Percentiles rank a stretch among this genome's conserved stretches.
Evolutionary conservation across 208 protist species (phyloP).

Genomic region (Borovskyia barvae): DNA sequence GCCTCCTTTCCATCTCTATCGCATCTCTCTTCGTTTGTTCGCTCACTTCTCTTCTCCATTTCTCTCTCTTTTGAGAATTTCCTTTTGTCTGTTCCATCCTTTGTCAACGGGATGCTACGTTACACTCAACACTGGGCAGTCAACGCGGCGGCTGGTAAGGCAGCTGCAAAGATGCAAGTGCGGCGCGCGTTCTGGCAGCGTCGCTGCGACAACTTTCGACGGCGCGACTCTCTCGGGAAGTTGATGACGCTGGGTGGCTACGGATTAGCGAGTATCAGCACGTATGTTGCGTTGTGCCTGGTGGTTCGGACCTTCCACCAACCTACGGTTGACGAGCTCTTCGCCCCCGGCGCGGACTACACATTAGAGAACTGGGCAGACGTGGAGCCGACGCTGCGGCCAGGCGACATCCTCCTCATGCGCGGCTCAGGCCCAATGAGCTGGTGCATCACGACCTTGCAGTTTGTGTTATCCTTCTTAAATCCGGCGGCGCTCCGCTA

Average conservation of each 20-base stretch:
- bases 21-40: no score
- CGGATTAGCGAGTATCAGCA: slow-evolving; percentile 3
- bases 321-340: slow-evolving; percentile 32
- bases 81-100: slow-evolving; percentile 5
- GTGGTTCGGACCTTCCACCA: slow-evolving; percentile 33
- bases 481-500: slow-evolving; percentile 57
- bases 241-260: slow-evolving; percentile 18
- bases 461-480: slow-evolving; percentile 46
- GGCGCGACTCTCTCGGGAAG: slow-evolving; percentile 11
- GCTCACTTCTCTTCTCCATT: background rate
- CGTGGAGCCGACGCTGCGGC: slow-evolving; percentile 68
- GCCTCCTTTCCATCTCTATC: no score
- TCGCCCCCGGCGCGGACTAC: slow-evolving; percentile 43
- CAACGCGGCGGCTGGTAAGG: slow-evolving; percentile 1
- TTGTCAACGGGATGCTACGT: slow-evolving; percentile 9
- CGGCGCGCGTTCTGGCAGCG: slow-evolving; percentile 7
- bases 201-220: slow-evolving; percentile 22
- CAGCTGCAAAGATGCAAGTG: background rate
- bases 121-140: slow-evolving; percentile 12
- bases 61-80: background rate
- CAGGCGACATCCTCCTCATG: slow-evolving; percentile 79
- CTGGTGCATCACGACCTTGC: slow-evolving; percentile 48
- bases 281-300: slow-evolving; percentile 39
- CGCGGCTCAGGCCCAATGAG: slow-evolving; percentile 55
- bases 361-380: slow-evolving; percentile 63